These are phyloP conservation scores for Chenopodium berlandieri DNA, from an alignment of 148 eudicot genomes.

Conservation along the genomic window DNA sequence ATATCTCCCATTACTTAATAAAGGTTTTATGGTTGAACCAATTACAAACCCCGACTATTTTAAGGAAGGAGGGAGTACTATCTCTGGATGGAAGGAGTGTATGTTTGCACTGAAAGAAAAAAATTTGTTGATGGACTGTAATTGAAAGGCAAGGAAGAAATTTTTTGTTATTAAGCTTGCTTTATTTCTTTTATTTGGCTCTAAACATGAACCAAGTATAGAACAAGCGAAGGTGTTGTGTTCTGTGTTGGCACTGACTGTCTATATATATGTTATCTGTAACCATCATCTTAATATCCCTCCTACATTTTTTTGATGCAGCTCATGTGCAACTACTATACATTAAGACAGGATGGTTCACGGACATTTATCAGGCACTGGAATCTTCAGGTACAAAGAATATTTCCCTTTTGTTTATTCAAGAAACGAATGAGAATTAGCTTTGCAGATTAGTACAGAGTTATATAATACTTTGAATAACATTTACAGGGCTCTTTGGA, in stretches of 20 bases:
- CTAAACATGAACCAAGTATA: not conserved
- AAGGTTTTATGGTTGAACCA: not conserved
- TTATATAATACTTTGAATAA: not conserved
- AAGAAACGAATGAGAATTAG: not conserved
- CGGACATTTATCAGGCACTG: constrained; percentile 72
- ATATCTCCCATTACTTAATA: not conserved
- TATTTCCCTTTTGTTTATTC: not conserved
- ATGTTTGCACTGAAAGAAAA: too few relatives aligned
- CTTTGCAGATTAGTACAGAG: not conserved
- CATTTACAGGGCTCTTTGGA: constrained; percentile 78
- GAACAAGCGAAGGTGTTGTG: not conserved
- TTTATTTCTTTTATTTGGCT: too few relatives aligned
- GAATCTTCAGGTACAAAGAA: constrained; percentile 65
- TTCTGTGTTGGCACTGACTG: not conserved
- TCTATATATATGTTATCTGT: not conserved
- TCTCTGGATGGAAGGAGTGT: not conserved
- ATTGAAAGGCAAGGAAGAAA: not conserved
- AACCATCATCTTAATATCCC: not conserved
- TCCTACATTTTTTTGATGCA: constrained; percentile 37
- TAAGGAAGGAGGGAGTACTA: not conserved
- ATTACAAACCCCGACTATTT: not conserved
- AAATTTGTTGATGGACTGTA: too few relatives aligned
- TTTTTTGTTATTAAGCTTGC: too few relatives aligned
- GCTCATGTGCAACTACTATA: constrained; percentile 96
- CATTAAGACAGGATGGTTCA: constrained; percentile 88